Evolutionary conservation across 1,139 yeast genomes (phyloP).

Genomic region (Maudiozyma humilis): DNA sequence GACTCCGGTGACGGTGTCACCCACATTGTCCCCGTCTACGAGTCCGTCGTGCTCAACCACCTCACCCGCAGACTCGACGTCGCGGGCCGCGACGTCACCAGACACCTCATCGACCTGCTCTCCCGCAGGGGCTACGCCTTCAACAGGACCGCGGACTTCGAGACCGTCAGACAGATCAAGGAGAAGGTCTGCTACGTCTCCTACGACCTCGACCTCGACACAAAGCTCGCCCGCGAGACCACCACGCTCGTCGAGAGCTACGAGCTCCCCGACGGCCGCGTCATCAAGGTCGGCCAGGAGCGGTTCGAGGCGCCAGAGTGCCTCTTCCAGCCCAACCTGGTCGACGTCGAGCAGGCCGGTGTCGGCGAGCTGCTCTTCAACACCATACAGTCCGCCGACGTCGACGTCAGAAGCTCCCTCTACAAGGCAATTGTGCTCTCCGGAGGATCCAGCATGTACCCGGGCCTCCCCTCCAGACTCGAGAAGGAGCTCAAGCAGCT

Average conservation of each 20-base stretch:
- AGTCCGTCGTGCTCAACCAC: slow-evolving; percentile 89
- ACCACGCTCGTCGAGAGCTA: slow-evolving; percentile 85
- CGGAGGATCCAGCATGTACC: slow-evolving; percentile 98
- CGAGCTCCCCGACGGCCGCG: slow-evolving; percentile 94
- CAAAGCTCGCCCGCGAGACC: slow-evolving; percentile 83
- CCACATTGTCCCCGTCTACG: slow-evolving; percentile 96
- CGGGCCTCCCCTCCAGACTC: slow-evolving; percentile 91
- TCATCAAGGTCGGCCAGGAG: slow-evolving; percentile 89
- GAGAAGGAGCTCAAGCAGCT: slow-evolving; percentile 94
- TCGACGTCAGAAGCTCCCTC: slow-evolving; percentile 81
- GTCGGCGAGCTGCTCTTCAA: slow-evolving; percentile 87
- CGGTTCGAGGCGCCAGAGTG: slow-evolving; percentile 98
- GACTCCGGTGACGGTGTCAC: slow-evolving; percentile 96
- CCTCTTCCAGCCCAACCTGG: slow-evolving; percentile 90
- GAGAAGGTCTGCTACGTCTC: slow-evolving; percentile 94
- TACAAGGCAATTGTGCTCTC: slow-evolving; percentile 89
- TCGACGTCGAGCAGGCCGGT: slow-evolving; percentile 97
- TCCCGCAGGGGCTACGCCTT: slow-evolving; percentile 96
- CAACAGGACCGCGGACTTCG: slow-evolving; percentile 97
- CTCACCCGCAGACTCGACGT: slow-evolving; percentile 87
- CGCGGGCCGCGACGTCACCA: slow-evolving; percentile 96
- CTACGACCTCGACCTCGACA: slow-evolving; percentile 84
- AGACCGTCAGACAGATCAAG: slow-evolving; percentile 94
- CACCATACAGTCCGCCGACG: slow-evolving; percentile 89
- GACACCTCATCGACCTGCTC: slow-evolving; percentile 80